phyloP scores from a whole-genome alignment of 2,329 filamentous ascomycete genomes.

The Colletotrichum echinochloae region DNA sequence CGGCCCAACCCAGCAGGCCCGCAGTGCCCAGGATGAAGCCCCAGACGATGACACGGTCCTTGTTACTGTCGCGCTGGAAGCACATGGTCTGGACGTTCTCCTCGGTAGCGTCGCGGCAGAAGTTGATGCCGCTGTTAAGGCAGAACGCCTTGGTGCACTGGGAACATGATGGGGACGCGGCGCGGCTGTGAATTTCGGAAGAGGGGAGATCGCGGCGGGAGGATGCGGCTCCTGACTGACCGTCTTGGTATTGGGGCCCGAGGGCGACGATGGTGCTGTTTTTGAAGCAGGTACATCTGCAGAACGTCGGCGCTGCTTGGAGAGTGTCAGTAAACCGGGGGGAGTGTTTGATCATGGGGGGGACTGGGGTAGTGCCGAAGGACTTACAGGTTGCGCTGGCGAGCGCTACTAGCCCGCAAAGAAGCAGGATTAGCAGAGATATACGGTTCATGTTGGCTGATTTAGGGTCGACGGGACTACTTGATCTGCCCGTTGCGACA shows the following conservation, averaged over 20 bases:
- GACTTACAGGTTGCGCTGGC: conserved; percentile 58
- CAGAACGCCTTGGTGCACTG: conserved; percentile 76
- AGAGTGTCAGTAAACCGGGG: conserved; percentile 42
- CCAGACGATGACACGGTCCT: conserved; percentile 76
- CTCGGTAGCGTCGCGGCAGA: conserved; percentile 72
- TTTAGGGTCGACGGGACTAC: background rate
- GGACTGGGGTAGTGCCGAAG: background rate
- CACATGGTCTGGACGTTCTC: conserved; percentile 72
- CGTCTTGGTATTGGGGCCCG: conserved; percentile 55
- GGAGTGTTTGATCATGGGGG: background rate
- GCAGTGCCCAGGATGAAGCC: conserved; percentile 70
- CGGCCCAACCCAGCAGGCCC: conserved; percentile 71
- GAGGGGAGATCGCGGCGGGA: conserved; percentile 43
- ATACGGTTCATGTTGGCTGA: conserved; percentile 46
- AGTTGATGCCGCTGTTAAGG: conserved; percentile 68
- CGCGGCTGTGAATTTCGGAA: conserved; percentile 45
- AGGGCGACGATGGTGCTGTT: conserved; percentile 76
- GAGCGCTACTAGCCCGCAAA: conserved; percentile 52
- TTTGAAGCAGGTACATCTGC: conserved; percentile 78
- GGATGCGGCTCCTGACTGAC: conserved; percentile 42
- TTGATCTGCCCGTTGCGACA: background rate
- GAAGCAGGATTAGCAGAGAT: conserved; percentile 51
- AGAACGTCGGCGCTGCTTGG: conserved; percentile 71
- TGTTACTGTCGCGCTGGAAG: conserved; percentile 75
- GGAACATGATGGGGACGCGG: conserved; percentile 63